A percentile compares a stretch with the other conserved stretches of the same genome.
Conservation (phyloP, 2,329 filamentous ascomycete species). For the Ophiostoma ulmi region DNA sequence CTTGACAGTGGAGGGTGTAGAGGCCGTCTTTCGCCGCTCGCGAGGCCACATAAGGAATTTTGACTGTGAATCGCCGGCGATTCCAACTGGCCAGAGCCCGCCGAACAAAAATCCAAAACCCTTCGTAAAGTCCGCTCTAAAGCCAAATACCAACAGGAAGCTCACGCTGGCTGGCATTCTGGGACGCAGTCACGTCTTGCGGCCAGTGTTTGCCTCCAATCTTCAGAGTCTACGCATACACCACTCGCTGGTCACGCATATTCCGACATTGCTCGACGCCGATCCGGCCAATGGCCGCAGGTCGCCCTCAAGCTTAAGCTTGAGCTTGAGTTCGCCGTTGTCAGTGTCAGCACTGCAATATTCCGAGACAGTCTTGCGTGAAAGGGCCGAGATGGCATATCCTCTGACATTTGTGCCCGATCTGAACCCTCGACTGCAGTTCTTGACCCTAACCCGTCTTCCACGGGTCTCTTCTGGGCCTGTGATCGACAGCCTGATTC, state of each 20-base stretch:
- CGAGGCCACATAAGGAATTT: conserved; percentile 49
- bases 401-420: conserved; percentile 48
- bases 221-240: conserved; percentile 51
- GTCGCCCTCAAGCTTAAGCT: not conserved
- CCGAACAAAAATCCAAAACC: not conserved
- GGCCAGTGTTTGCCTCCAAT: conserved; percentile 50
- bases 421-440: conserved; percentile 51
- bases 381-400: conserved; percentile 43
- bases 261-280: conserved; percentile 41
- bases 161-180: conserved; percentile 38
- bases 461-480: conserved; percentile 50
- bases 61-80: conserved; percentile 43
- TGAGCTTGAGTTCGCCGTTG: conserved; percentile 26
- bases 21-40: conserved; percentile 40
- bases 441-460: conserved; percentile 50
- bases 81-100: not conserved
- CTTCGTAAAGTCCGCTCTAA: not conserved
- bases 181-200: conserved; percentile 44
- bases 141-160: not conserved
- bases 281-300: conserved; percentile 31
- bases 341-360: conserved; percentile 37
- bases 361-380: conserved; percentile 43
- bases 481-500: conserved; percentile 43
- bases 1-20: conserved; percentile 43
- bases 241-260: conserved; percentile 55